phyloP scores from a whole-genome alignment of 2,329 filamentous ascomycete genomes.

The Diplodia mutila region DNA sequence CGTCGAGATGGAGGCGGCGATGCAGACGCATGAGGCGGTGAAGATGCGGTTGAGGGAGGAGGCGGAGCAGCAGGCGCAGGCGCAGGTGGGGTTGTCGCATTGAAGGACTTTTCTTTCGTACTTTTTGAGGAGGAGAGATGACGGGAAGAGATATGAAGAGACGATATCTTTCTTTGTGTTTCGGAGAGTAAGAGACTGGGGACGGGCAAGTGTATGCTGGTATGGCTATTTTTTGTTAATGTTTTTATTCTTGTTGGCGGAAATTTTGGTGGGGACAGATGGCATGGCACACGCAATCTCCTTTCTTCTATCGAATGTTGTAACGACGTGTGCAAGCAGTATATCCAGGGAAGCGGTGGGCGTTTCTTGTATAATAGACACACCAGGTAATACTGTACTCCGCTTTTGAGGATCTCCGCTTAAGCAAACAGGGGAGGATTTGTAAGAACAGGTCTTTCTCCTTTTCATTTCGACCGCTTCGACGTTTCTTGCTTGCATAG shows the following conservation, averaged over 20 bases:
- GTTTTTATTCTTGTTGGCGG: neutral
- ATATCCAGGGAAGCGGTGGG: neutral
- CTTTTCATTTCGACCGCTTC: too few relatives aligned
- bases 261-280: neutral
- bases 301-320: neutral
- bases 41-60: slow-evolving; percentile 13
- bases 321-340: neutral
- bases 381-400: too few relatives aligned
- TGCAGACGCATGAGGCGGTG: slow-evolving; percentile 10
- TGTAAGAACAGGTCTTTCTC: too few relatives aligned
- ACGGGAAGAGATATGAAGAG: too few relatives aligned
- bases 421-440: too few relatives aligned
- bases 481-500: too few relatives aligned
- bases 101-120: neutral
- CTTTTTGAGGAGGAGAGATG: neutral
- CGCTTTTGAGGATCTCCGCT: too few relatives aligned
- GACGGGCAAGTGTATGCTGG: neutral
- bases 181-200: neutral
- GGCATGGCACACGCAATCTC: neutral
- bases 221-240: neutral
- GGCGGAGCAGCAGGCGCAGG: slow-evolving; percentile 19
- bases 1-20: slow-evolving; percentile 11
- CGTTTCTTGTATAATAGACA: neutral
- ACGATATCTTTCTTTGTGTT: neutral
- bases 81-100: slow-evolving; percentile 11